Evolutionary conservation across 1,284 basidiomycete genomes (phyloP), one percentile per base, ranked within the genome.

Genomic region (Tilletiaria anomala): DNA sequence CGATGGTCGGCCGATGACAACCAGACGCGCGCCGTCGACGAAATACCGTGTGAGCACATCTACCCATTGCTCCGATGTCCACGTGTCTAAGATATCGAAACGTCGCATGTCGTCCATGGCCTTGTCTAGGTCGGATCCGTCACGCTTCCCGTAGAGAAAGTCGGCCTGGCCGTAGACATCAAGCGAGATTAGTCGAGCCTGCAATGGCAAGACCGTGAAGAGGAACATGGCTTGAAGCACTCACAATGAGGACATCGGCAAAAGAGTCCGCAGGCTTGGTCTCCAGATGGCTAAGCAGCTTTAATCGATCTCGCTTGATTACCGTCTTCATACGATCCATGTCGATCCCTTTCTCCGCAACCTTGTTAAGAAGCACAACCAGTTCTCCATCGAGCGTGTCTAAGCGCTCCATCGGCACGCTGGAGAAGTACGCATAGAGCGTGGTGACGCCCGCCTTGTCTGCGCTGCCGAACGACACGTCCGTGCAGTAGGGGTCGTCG

Each of bases 281-380:
- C 56, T 71, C 70, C 39, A 71, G 60, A 33, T 60, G 54, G 39
- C 69, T 65, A 14, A 69, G 56, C 2, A 69, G 50, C 72, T 88
- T 84, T 47, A 85, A 77, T 68, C 85, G 82, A 60, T 94, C 86
- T 26, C 88, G 73, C 51, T 81, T 77, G 42, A 99, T 79, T 16
- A 94, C 73, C 76, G 84, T 82, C 15, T 69, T 68, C 81, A 99
- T 94, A 19, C 93, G 73, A 22, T 80, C 74, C 82, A 96, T 89
- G 69, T 97, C 86, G 43, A 97, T 73, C 4, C 83, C 86, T 43
- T 82, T 77, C 16, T 75, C 62, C 16, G 76, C 77, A 39, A 96
- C 82, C 35, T 76, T 76, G 51, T 72, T 68, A 23, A 99, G 71
- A 54, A 83, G 82, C 2, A 71, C 71, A 54, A 76, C 77, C 35